Conservation (phyloP, 2,329 filamentous ascomycete species). For the Incumbomyces lentus region DNA sequence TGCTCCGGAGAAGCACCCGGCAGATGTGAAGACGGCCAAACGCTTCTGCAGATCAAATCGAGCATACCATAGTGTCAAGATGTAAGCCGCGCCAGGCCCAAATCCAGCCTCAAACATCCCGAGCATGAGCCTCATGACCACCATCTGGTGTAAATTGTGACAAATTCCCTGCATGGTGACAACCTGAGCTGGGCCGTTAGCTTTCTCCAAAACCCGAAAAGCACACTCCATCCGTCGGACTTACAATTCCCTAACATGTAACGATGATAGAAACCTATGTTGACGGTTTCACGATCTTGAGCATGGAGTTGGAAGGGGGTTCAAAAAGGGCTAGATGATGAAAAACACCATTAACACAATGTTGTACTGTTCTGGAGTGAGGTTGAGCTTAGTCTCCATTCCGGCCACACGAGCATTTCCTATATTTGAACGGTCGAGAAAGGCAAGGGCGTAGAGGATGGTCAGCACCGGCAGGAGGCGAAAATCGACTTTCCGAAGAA, state of each 20-base stretch:
- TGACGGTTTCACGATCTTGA: slow-evolving; percentile 25
- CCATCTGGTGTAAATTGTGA: slow-evolving; percentile 30
- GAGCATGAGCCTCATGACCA: slow-evolving; percentile 38
- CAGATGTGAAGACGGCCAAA: slow-evolving; percentile 37
- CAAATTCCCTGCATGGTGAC: slow-evolving; percentile 25
- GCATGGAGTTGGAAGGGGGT: slow-evolving; percentile 40
- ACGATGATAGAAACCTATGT: slow-evolving; percentile 14
- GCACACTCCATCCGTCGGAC: too few species aligned
- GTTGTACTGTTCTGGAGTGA: slow-evolving; percentile 40
- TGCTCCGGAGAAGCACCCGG: slow-evolving; percentile 39
- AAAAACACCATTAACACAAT: slow-evolving; percentile 29
- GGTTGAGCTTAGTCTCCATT: slow-evolving; percentile 40
- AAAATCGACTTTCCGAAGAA: slow-evolving; percentile 34
- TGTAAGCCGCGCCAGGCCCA: slow-evolving; percentile 45
- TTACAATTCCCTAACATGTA: slow-evolving; percentile 30
- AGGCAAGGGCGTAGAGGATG: slow-evolving; percentile 29
- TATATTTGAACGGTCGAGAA: slow-evolving; percentile 43
- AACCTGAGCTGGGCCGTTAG: background rate
- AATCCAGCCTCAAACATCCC: slow-evolving; percentile 38
- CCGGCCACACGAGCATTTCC: slow-evolving; percentile 47
- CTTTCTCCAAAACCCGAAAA: background rate
- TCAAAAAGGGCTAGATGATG: slow-evolving; percentile 22
- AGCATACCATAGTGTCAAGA: slow-evolving; percentile 29
- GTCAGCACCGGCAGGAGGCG: slow-evolving; percentile 34
- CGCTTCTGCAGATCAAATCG: slow-evolving; percentile 33